Base-by-base conservation (phyloP, 306 rosid genomes). In the Neltuma alba region DNA sequence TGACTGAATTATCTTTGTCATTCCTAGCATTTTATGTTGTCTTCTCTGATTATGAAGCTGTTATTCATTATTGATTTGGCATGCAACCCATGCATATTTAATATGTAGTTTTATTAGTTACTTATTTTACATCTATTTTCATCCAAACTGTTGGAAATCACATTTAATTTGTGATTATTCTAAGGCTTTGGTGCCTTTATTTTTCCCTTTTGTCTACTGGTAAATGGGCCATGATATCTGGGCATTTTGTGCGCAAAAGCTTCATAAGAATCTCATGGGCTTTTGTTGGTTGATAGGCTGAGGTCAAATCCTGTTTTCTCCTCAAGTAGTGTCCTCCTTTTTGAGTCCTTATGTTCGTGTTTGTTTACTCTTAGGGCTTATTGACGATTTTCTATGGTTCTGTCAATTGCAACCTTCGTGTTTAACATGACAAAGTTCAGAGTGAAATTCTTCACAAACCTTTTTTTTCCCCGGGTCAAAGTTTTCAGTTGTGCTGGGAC, bases 1-100 rank as follows among this genome's bases (percentile, higher is more conserved):
- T 23, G 48, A 62, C 34, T 69, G 60, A 38, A 68, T 34, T 70
- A 78, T 70, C 40, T 74, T 74, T 40, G 36, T 81, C 76, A 57
- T 12, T 83, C 61, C 80, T 40, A 40, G 23, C 81, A 82, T 76
- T 69, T 23, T 25, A 34, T 63, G 50, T 64, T 31, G 27, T 33
- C 13, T 72, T 57, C 68, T 50, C 18, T 33, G 6, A 42, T 61
- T 72, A 71, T 62, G 31, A 34, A 74, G 48, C 61, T 73, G 37
- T 36, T 44, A 16, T 31, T 71, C 65, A 45, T 40, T 44, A 72
- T 75, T 78, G 70, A 37, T 37, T 37, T 75, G 30, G 16, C 48
- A 18, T 48, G 62, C 36, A 70, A 18, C 44, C 28, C 18, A 7
- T 16, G 28, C 6, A 44, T 70, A 13, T 27, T 25, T 44, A 25